These are phyloP conservation scores for Sutorius eximius DNA, from an alignment of 1,284 basidiomycete species.

Conservation along the genomic window DNA sequence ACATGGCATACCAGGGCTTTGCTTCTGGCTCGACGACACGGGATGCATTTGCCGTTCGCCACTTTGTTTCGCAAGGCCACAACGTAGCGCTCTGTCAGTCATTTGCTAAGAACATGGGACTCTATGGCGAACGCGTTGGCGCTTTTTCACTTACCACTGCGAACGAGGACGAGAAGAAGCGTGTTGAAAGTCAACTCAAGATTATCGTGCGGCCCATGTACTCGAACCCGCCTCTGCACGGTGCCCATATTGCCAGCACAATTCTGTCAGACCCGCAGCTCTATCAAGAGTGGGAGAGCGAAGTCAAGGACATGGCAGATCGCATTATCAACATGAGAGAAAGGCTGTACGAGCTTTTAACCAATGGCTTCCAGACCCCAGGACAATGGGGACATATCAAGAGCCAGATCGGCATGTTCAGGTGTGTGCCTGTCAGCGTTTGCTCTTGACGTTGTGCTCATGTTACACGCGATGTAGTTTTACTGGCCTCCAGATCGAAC, in stretches of 20 bases:
- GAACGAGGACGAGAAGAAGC: slow-evolving; percentile 80
- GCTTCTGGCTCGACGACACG: slow-evolving; percentile 86
- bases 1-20: slow-evolving; percentile 98
- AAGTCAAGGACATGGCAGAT: slow-evolving; percentile 95
- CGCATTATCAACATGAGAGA: slow-evolving; percentile 96
- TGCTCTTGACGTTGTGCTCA: not conserved
- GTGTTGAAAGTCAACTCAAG: slow-evolving; percentile 92
- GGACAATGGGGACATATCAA: slow-evolving; percentile 96
- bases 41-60: slow-evolving; percentile 93
- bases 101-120: slow-evolving; percentile 99
- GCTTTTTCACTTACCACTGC: slow-evolving; percentile 85
- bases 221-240: slow-evolving; percentile 97
- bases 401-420: slow-evolving; percentile 95
- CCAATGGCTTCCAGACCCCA: slow-evolving; percentile 83
- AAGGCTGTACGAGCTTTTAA: slow-evolving; percentile 78
- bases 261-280: slow-evolving; percentile 80
- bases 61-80: slow-evolving; percentile 90
- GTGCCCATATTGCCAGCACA: slow-evolving; percentile 86
- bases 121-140: slow-evolving; percentile 96
- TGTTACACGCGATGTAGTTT: slow-evolving; percentile 51
- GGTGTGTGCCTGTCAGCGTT: slow-evolving; percentile 42
- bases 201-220: slow-evolving; percentile 97
- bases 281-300: slow-evolving; percentile 85
- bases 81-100: slow-evolving; percentile 88
- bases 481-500: slow-evolving; percentile 81